A percentile compares a stretch with the other conserved stretches of the same genome.
Evolutionary conservation across 257 asterid genomes (phyloP).

Genomic region (Capsicum baccatum): DNA sequence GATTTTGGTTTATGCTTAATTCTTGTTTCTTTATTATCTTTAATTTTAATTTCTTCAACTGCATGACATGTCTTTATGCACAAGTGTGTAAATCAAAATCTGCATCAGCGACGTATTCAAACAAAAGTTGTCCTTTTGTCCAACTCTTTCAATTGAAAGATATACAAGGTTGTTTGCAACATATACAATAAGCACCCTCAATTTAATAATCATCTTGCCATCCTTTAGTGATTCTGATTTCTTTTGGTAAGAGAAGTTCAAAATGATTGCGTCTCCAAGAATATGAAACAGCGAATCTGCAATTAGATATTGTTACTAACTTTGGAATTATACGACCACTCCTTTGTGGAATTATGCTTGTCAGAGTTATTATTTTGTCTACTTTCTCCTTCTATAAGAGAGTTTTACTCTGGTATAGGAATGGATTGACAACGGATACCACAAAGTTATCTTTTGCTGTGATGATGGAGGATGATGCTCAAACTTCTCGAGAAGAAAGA

Average conservation of each 20-base stretch:
- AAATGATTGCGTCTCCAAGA: not conserved
- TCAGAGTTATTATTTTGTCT: not conserved
- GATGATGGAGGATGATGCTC: conserved; percentile 91
- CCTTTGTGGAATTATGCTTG: not conserved
- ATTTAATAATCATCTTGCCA: not conserved
- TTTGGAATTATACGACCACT: not conserved
- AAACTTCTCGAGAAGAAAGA: conserved; percentile 94
- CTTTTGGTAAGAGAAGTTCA: not conserved
- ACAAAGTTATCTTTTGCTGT: conserved; percentile 67
- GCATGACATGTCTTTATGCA: not conserved
- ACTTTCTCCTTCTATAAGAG: not conserved
- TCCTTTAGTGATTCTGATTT: not conserved
- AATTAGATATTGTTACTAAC: not conserved
- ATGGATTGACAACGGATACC: conserved; percentile 75
- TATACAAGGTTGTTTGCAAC: not conserved
- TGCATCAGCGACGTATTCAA: not conserved
- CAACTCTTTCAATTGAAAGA: too few relatives aligned
- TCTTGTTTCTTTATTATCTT: not conserved
- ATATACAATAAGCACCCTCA: not conserved
- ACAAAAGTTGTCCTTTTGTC: not conserved
- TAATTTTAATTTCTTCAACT: not conserved
- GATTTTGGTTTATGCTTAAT: not conserved
- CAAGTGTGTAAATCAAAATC: not conserved
- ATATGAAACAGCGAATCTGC: not conserved
- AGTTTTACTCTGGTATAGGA: conserved; percentile 47